phyloP scores from a whole-genome alignment of 805 yeast genomes.

The Millerago galiae region DNA sequence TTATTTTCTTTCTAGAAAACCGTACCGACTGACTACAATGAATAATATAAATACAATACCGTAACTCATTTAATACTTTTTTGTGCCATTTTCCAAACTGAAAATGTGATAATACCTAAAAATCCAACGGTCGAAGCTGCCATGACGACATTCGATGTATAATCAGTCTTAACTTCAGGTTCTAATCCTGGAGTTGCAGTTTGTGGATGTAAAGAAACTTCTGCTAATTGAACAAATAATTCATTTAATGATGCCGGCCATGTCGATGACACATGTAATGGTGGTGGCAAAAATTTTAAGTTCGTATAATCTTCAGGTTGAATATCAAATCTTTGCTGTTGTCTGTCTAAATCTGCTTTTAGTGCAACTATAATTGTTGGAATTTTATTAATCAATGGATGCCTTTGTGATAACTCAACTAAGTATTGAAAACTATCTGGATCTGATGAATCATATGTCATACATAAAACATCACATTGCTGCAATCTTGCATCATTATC shows the following conservation, averaged over 20 bases:
- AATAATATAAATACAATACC: neutral
- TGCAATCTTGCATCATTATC: conserved; percentile 64
- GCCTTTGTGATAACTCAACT: conserved; percentile 57
- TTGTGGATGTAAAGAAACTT: conserved; percentile 78
- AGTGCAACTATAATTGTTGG: conserved; percentile 88
- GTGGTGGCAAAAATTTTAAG: conserved; percentile 61
- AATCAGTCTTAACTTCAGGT: conserved; percentile 49
- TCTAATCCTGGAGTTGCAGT: conserved; percentile 72
- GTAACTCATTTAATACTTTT: conserved; percentile 3
- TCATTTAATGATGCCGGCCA: conserved; percentile 89
- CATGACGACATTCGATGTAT: conserved; percentile 45
- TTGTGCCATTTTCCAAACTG: conserved; percentile 47
- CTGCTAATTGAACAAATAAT: conserved; percentile 78
- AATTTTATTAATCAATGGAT: conserved; percentile 52
- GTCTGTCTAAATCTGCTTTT: conserved; percentile 93
- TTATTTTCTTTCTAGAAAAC: too few relatives aligned
- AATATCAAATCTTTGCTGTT: conserved; percentile 77
- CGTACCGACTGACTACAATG: neutral
- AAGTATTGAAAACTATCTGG: conserved; percentile 89
- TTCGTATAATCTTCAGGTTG: conserved; percentile 88
- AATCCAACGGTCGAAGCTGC: conserved; percentile 69
- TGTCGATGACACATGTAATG: conserved; percentile 81
- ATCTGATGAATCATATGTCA: conserved; percentile 89
- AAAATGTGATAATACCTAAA: conserved; percentile 53
- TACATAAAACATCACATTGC: conserved; percentile 87